phyloP scores from a whole-genome alignment of 2,329 filamentous ascomycete species.

The Nemania abortiva region DNA sequence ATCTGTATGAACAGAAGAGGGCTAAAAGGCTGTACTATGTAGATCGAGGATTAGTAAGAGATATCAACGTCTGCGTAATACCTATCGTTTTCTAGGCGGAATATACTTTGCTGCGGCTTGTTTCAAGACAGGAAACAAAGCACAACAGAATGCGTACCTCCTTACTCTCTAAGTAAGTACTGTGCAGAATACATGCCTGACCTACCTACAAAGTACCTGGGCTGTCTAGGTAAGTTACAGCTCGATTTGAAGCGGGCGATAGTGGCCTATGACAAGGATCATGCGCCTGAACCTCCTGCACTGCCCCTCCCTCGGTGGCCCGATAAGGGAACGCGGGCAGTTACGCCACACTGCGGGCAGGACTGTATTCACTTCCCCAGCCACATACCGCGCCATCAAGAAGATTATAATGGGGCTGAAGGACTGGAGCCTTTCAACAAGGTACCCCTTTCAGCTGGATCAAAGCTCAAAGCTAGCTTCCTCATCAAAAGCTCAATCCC shows the following conservation, averaged over 20 bases:
- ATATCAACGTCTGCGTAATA: background rate
- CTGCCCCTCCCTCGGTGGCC: slow-evolving; percentile 18
- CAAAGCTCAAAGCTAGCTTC: background rate
- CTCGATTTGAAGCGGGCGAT: background rate
- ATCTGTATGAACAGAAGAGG: background rate
- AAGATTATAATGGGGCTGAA: background rate
- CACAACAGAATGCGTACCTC: too few species aligned
- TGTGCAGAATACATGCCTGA: too few species aligned
- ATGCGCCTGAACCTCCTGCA: slow-evolving; percentile 7
- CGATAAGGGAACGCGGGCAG: slow-evolving; percentile 9
- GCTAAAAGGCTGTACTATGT: background rate
- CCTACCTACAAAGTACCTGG: too few species aligned
- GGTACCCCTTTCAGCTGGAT: slow-evolving; percentile 14
- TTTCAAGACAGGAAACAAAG: background rate
- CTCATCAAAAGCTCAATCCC: slow-evolving; percentile 17
- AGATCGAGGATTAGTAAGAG: background rate
- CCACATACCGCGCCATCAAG: background rate
- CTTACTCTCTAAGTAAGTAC: background rate
- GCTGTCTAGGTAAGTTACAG: background rate
- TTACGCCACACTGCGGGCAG: background rate
- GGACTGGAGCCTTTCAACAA: background rate
- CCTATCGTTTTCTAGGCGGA: background rate
- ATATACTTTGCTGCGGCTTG: background rate
- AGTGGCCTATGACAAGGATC: slow-evolving; percentile 6
- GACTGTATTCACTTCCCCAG: too few species aligned